Evolutionary conservation across 1,139 yeast genomes (phyloP).

Genomic region (Debaryomyces sp.): DNA sequence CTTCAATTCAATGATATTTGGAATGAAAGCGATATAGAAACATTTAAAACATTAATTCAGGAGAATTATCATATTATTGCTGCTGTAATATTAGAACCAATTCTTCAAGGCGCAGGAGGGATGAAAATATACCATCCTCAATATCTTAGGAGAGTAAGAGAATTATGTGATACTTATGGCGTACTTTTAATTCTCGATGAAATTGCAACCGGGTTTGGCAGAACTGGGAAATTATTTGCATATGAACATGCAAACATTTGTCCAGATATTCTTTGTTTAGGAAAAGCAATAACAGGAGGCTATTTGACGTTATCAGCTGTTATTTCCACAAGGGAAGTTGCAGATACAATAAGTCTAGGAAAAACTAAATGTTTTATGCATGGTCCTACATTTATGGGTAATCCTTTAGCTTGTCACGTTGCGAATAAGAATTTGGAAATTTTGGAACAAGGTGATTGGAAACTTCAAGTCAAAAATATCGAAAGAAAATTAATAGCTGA

Average conservation of each 20-base stretch:
- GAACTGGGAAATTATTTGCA: constrained; percentile 21
- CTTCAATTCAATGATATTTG: constrained; percentile 16
- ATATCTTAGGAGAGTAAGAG: constrained; percentile 26
- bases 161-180: constrained; percentile 27
- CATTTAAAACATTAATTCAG: constrained; percentile 22
- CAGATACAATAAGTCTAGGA: constrained; percentile 12
- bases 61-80: constrained; percentile 27
- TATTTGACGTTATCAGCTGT: constrained; percentile 22
- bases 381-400: constrained; percentile 39
- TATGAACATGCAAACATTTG: constrained; percentile 18
- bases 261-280: constrained; percentile 25
- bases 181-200: constrained; percentile 30
- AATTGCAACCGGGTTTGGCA: constrained; percentile 24
- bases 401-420: constrained; percentile 35
- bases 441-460: constrained; percentile 9
- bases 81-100: constrained; percentile 34
- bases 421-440: constrained; percentile 28
- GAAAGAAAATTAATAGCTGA: constrained; percentile 8
- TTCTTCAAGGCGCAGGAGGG: constrained; percentile 40
- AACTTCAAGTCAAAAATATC: constrained; percentile 7
- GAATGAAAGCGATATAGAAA: constrained; percentile 22
- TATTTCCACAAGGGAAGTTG: constrained; percentile 18
- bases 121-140: constrained; percentile 30
- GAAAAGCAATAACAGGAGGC: constrained; percentile 28
- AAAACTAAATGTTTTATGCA: constrained; percentile 19